These are phyloP conservation scores for Lactarius trivialis DNA, from an alignment of 768 basidiomycete species.

Conservation along the genomic window DNA sequence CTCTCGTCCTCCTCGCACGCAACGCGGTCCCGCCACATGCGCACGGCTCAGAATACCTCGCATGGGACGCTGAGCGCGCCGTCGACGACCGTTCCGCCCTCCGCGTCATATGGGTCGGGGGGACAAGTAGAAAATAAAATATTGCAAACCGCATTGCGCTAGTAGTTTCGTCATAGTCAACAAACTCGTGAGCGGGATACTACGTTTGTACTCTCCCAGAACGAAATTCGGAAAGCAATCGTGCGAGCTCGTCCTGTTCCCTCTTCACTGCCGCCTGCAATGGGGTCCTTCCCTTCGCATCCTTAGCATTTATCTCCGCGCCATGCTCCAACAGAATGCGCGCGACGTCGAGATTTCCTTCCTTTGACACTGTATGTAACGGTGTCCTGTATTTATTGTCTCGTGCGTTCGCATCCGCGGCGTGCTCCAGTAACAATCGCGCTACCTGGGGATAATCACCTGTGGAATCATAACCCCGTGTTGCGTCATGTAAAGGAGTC, in stretches of 20 bases:
- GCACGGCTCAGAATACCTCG: conserved; percentile 63
- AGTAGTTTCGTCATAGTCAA: not conserved
- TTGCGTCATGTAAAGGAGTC: not conserved
- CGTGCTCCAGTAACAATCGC: not conserved
- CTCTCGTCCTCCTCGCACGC: conserved; percentile 87
- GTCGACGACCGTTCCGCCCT: conserved; percentile 40
- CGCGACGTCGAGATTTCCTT: not conserved
- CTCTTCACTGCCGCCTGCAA: not conserved
- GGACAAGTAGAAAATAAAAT: too few species aligned
- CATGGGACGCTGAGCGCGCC: conserved; percentile 42
- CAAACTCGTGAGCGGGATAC: not conserved
- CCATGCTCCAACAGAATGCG: not conserved
- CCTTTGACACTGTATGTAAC: not conserved
- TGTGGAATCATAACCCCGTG: not conserved
- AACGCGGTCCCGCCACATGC: conserved; percentile 75
- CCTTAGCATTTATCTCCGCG: not conserved
- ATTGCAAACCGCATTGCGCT: too few species aligned
- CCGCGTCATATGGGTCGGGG: conserved; percentile 61
- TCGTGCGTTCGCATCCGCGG: not conserved
- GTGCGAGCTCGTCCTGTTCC: not conserved
- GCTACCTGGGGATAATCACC: not conserved
- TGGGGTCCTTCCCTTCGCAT: not conserved
- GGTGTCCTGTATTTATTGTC: not conserved
- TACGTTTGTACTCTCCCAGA: not conserved
- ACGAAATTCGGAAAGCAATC: not conserved